These are phyloP conservation scores for Pythium monospermum DNA, from an alignment of 352 stramenopile genomes.

Conservation along the genomic window DNA sequence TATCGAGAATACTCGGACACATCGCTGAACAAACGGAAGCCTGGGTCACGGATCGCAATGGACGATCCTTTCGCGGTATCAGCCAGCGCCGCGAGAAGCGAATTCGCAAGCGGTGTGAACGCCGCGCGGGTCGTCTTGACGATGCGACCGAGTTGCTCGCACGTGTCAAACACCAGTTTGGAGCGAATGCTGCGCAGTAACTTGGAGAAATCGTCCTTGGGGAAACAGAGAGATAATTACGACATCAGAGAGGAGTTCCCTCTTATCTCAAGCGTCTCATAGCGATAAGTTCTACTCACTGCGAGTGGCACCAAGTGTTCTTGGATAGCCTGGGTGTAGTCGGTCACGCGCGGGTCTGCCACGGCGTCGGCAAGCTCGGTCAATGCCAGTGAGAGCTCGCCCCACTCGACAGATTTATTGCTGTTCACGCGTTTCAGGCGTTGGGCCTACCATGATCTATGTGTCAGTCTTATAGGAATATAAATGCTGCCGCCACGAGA, in stretches of 20 bases:
- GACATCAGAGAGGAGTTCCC: neutral
- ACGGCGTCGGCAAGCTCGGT: constrained; percentile 42
- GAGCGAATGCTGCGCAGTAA: constrained; percentile 46
- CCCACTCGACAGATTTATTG: constrained; percentile 35
- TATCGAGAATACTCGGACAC: constrained; percentile 59
- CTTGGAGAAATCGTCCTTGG: constrained; percentile 31
- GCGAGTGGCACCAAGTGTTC: constrained; percentile 40
- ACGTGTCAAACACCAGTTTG: constrained; percentile 48
- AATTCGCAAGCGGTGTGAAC: constrained; percentile 56
- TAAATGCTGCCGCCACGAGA: neutral
- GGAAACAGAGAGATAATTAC: neutral
- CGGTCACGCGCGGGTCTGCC: constrained; percentile 26
- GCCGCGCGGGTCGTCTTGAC: constrained; percentile 35
- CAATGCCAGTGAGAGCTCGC: constrained; percentile 28
- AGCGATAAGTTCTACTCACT: too few relatives aligned
- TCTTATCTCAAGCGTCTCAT: neutral
- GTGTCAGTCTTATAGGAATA: neutral
- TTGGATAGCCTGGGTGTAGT: constrained; percentile 24
- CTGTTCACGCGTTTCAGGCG: constrained; percentile 9
- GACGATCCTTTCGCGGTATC: constrained; percentile 49
- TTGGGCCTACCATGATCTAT: constrained; percentile 6
- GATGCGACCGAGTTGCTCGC: constrained; percentile 40
- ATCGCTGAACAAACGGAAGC: constrained; percentile 38
- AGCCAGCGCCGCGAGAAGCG: constrained; percentile 40
- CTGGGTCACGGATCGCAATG: constrained; percentile 45